Evolutionary conservation across 2,329 filamentous ascomycete genomes (phyloP).

Genomic region (Pleoardoris graminearum): DNA sequence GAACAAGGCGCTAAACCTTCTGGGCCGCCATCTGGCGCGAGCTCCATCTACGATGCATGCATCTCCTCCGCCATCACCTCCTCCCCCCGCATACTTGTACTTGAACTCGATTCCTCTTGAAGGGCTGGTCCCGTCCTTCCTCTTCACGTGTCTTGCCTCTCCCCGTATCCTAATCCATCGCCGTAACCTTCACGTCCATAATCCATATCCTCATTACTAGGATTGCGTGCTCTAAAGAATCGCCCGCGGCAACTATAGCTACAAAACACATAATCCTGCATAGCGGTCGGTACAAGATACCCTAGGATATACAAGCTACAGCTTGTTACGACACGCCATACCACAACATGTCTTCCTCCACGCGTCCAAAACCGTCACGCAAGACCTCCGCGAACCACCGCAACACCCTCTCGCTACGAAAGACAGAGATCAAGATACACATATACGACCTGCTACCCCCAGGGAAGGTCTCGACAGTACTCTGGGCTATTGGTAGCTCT

Average conservation of each 20-base stretch:
- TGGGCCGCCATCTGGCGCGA: background rate
- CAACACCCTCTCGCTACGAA: conserved; percentile 69
- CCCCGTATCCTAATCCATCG: background rate
- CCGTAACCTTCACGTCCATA: background rate
- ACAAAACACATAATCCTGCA: too few species aligned
- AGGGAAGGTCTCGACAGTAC: conserved; percentile 71
- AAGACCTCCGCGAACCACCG: conserved; percentile 59
- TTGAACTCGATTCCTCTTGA: conserved; percentile 11
- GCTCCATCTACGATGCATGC: background rate
- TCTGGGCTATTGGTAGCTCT: conserved; percentile 77
- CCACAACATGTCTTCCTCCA: conserved; percentile 35
- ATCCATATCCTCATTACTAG: background rate
- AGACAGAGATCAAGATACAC: conserved; percentile 74
- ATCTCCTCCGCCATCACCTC: background rate
- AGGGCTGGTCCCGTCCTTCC: conserved; percentile 17
- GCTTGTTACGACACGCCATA: too few species aligned
- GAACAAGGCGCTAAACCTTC: background rate
- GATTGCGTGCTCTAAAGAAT: too few species aligned
- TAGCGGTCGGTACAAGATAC: too few species aligned
- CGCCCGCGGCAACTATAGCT: too few species aligned
- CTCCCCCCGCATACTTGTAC: background rate
- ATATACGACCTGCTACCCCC: conserved; percentile 80
- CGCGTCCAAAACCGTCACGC: conserved; percentile 39
- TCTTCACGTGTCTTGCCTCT: background rate
- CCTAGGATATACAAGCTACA: too few species aligned